These are phyloP conservation scores for Kodamaea suecica DNA, from an alignment of 1,139 yeast species.

Conservation along the genomic window DNA sequence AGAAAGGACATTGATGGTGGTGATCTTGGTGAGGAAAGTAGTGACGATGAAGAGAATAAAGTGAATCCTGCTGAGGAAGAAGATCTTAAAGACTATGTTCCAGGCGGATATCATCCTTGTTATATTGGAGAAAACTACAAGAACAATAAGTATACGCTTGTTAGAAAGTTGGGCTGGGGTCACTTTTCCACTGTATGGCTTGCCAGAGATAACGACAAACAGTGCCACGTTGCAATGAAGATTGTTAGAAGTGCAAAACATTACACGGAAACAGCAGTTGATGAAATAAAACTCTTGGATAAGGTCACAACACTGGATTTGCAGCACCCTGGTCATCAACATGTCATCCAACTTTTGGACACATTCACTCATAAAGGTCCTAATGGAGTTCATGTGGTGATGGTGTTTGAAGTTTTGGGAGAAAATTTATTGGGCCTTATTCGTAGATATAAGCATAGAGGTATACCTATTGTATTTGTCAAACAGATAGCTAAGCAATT, in stretches of 20 bases:
- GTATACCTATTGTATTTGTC: conserved; percentile 36
- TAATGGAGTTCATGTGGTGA: conserved; percentile 42
- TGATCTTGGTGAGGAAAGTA: conserved; percentile 34
- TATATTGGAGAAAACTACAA: conserved; percentile 37
- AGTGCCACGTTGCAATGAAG: conserved; percentile 42
- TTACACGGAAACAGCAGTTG: conserved; percentile 43
- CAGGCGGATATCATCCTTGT: conserved; percentile 46
- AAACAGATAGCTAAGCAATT: conserved; percentile 40
- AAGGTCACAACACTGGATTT: conserved; percentile 28
- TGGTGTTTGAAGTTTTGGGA: conserved; percentile 45
- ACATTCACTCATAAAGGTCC: conserved; percentile 42
- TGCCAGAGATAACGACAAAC: conserved; percentile 37
- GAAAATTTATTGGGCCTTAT: conserved; percentile 41
- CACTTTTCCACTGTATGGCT: conserved; percentile 52
- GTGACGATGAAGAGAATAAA: conserved; percentile 27
- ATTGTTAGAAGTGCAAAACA: conserved; percentile 39
- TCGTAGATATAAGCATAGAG: conserved; percentile 37
- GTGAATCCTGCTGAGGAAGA: conserved; percentile 42
- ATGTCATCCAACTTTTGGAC: conserved; percentile 40
- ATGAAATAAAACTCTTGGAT: conserved; percentile 38
- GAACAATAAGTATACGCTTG: conserved; percentile 33
- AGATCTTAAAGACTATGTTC: conserved; percentile 34
- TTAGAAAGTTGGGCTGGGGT: conserved; percentile 49
- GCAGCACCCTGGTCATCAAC: conserved; percentile 37
- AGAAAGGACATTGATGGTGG: conserved; percentile 81